Base-by-base conservation (phyloP, 768 basidiomycete genomes). In the Lyophyllum semitale region DNA sequence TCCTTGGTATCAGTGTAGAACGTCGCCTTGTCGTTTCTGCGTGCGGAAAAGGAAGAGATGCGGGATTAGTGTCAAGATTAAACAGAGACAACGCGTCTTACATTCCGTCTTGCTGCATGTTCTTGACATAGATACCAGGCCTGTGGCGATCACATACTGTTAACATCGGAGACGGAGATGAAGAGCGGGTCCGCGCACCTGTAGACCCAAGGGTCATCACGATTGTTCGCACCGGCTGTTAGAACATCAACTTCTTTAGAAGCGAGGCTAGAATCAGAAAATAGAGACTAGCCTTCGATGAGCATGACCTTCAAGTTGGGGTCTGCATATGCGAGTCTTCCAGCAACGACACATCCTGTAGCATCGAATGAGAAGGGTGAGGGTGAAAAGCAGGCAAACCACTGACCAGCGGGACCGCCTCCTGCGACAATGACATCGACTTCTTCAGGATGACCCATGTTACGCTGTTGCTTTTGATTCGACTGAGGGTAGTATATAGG, bases 181-280 rank as follows among this genome's bases (percentile, higher is more conserved):
- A 1, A 4, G 4, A 20, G 18, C 26, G 20, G 23, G 22, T 25
- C 23, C 47, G 51, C 32, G 60, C n/a, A 78, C 79, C 84, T 73
- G 67, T 88, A 88, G 47, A 89, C 87, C 86, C 85, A 88, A 41
- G 86, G 87, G 57, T 88, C 87, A 60, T 87, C 85, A 13, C 84
- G 76, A 70, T 88, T 88, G 75, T 87, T 87, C 18, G 83, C 82
- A 54, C 87, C 85, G 51, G 77, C 85, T 86, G 41, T 20, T 17
- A 41, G 18, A 17, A 46, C 41, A 20, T 11, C 25, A 44, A 59
- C 22, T 7, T 44, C 29, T 18, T 38, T 22, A 17, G 37, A 29
- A 26, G n/a, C 25, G 15, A 20, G 26, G n/a, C 20, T 27, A 5
- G 18, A 38, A 2, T 5, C 3, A 15, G 18, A 29, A 26, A 13